phyloP scores from a whole-genome alignment of 2,329 filamentous ascomycete species.

The Ophiocordyceps sinensis region DNA sequence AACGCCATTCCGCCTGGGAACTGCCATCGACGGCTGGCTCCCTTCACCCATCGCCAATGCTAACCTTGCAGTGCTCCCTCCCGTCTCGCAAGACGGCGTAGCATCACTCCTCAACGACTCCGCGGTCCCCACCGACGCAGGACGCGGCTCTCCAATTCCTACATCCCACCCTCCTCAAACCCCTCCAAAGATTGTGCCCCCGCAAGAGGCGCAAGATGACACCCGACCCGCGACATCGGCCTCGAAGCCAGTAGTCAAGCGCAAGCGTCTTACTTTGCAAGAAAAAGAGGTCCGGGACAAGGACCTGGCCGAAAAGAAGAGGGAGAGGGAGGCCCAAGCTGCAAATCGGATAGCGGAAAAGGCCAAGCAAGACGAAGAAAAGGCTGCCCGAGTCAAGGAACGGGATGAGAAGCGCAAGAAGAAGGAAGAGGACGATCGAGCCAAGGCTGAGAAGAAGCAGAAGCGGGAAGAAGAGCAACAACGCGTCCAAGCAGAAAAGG shows the following conservation, averaged over 20 bases:
- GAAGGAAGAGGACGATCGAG: slow-evolving; percentile 25
- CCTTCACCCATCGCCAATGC: neutral
- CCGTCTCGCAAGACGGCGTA: slow-evolving; percentile 9
- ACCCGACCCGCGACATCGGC: slow-evolving; percentile 8
- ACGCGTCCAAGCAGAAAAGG: slow-evolving; percentile 23
- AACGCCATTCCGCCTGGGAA: neutral
- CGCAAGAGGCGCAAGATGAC: slow-evolving; percentile 1
- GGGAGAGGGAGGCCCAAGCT: slow-evolving; percentile 23
- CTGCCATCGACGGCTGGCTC: too few relatives aligned
- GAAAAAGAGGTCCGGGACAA: slow-evolving; percentile 16
- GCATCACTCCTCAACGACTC: slow-evolving; percentile 16
- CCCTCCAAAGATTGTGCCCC: slow-evolving; percentile 12
- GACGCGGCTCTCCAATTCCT: slow-evolving; percentile 23
- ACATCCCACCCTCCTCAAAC: slow-evolving; percentile 21
- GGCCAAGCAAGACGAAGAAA: slow-evolving; percentile 24
- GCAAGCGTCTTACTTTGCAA: slow-evolving; percentile 24
- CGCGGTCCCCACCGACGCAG: slow-evolving; percentile 25
- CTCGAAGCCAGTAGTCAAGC: slow-evolving; percentile 21
- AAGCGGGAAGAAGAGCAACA: slow-evolving; percentile 35
- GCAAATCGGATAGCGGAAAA: slow-evolving; percentile 18
- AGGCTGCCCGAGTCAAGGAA: slow-evolving; percentile 20
- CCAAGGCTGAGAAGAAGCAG: slow-evolving; percentile 28
- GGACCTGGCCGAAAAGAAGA: slow-evolving; percentile 19
- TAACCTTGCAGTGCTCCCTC: slow-evolving; percentile 10
- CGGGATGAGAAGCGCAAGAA: slow-evolving; percentile 25